Conservation (phyloP, 495 filamentous ascomycete species). For the Tuber calosporum region DNA sequence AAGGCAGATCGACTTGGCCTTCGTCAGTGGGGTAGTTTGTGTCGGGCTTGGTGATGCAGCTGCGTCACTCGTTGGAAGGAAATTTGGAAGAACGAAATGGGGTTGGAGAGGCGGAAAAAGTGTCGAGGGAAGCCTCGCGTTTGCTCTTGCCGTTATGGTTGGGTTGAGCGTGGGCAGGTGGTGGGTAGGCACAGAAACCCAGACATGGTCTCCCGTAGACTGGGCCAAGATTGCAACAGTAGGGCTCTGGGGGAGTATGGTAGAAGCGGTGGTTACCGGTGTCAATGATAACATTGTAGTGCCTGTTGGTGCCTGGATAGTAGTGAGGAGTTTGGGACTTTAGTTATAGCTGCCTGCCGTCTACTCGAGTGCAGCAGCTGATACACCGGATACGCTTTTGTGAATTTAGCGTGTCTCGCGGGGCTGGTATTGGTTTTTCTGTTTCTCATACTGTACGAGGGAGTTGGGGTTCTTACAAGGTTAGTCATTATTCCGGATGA, state of each 20-base stretch:
- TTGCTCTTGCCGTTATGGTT: slow-evolving; percentile 66
- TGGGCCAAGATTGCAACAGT: slow-evolving; percentile 58
- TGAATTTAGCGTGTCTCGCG: slow-evolving; percentile 2
- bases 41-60: slow-evolving; percentile 94
- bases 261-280: slow-evolving; percentile 90
- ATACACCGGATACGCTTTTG: background rate
- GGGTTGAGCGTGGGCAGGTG: slow-evolving; percentile 64
- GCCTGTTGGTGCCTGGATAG: slow-evolving; percentile 85
- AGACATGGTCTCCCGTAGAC: slow-evolving; percentile 46
- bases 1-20: slow-evolving; percentile 56
- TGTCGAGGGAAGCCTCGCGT: slow-evolving; percentile 81
- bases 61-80: slow-evolving; percentile 82
- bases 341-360: slow-evolving; percentile 42
- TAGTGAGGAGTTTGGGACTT: slow-evolving; percentile 70
- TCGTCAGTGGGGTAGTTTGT: slow-evolving; percentile 85
- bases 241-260: slow-evolving; percentile 74
- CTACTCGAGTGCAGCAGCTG: background rate
- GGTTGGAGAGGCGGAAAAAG: slow-evolving; percentile 95
- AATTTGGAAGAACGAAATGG: slow-evolving; percentile 84
- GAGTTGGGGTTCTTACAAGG: background rate
- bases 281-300: slow-evolving; percentile 99
- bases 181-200: slow-evolving; percentile 56
- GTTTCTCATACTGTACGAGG: background rate
- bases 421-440: slow-evolving; percentile 5
- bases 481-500: background rate